Percentiles rank a stretch among this genome's conserved stretches.
These are phyloP conservation scores for Brassica napus DNA, from an alignment of 345 rosid genomes.

Conservation along the genomic window Da-Ae NC_063438.1:21961001-21961500, in stretches of 20 bases:
- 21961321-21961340: background rate
- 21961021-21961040: background rate
- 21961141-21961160: background rate
- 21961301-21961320: background rate
- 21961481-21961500: background rate
- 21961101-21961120: background rate
- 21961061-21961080: background rate
- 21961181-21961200: background rate
- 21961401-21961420: conserved; percentile 8
- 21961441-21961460: background rate
- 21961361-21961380: conserved; percentile 16
- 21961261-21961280: background rate
- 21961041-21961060: background rate
- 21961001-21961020: background rate
- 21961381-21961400: background rate
- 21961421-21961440: background rate
- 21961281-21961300: background rate
- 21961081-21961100: background rate
- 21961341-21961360: conserved; percentile 13
- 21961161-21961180: background rate
- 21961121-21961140: background rate
- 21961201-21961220: background rate
- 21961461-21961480: background rate
- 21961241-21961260: background rate
- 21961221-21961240: background rate